A percentile compares a stretch with the other conserved stretches of the same genome.
These are phyloP conservation scores for Fusarium albidum DNA, from an alignment of 2,329 filamentous ascomycete genomes.

Conservation along the genomic window DNA sequence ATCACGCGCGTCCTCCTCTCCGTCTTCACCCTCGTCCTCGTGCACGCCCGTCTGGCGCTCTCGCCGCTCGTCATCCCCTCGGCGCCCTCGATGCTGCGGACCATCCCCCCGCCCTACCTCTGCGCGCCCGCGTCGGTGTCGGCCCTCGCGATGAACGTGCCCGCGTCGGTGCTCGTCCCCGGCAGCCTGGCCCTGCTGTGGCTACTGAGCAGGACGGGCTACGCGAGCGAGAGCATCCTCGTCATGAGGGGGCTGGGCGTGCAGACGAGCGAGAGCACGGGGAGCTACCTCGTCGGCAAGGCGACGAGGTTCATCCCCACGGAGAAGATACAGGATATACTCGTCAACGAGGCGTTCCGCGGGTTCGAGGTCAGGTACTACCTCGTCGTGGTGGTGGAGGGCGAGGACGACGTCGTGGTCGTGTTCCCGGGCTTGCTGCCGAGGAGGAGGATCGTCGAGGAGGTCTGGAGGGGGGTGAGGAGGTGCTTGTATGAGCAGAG, in stretches of 20 bases:
- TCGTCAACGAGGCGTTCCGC: conserved; percentile 93
- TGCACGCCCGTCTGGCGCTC: conserved; percentile 58
- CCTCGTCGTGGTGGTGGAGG: conserved; percentile 87
- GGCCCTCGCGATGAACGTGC: conserved; percentile 45
- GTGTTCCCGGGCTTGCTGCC: conserved; percentile 89
- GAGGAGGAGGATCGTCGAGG: conserved; percentile 76
- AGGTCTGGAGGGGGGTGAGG: conserved; percentile 87
- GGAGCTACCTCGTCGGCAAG: conserved; percentile 65
- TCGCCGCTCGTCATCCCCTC: conserved; percentile 40
- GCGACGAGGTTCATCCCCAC: conserved; percentile 80
- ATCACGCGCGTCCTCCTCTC: conserved; percentile 55
- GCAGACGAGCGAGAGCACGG: conserved; percentile 76
- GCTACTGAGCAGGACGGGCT: conserved; percentile 54
- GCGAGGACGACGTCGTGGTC: conserved; percentile 88
- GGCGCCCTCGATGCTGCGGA: conserved; percentile 17
- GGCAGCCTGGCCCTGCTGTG: conserved; percentile 50
- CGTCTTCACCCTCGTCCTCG: conserved; percentile 54
- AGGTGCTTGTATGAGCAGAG: conserved; percentile 76
- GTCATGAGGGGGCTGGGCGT: conserved; percentile 90
- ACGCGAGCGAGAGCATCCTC: conserved; percentile 81
- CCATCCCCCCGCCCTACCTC: conserved; percentile 27
- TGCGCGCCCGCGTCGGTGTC: conserved; percentile 47
- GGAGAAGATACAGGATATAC: conserved; percentile 88
- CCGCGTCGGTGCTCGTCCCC: conserved; percentile 52
- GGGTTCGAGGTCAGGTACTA: conserved; percentile 93